These are phyloP conservation scores for Flammula alnicola DNA, from an alignment of 1,284 basidiomycete genomes.

Conservation along the genomic window DNA sequence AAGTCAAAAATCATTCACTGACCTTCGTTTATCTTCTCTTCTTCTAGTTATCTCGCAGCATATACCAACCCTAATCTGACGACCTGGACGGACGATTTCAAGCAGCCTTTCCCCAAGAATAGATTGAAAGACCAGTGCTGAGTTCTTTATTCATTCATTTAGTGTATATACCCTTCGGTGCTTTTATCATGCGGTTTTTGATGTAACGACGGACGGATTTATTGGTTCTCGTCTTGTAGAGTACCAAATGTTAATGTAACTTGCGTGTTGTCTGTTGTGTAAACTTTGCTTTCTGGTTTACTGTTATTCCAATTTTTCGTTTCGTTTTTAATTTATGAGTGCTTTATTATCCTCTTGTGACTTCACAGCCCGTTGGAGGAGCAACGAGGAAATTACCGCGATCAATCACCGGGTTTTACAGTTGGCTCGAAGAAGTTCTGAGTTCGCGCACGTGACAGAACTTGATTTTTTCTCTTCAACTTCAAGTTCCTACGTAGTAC, in stretches of 20 bases:
- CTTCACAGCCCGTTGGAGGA: too few species aligned
- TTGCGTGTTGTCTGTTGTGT: not conserved
- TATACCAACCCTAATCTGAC: constrained; percentile 56
- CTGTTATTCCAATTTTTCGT: not conserved
- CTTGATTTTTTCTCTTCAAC: too few species aligned
- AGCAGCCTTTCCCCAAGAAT: constrained; percentile 38
- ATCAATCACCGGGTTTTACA: too few species aligned
- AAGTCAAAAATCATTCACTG: too few species aligned
- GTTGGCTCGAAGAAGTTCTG: too few species aligned
- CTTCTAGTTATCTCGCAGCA: constrained; percentile 45
- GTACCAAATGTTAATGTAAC: not conserved
- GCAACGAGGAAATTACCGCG: too few species aligned
- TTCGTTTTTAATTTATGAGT: not conserved
- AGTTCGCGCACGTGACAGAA: too few species aligned
- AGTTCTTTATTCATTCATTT: not conserved
- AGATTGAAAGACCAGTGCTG: constrained; percentile 24
- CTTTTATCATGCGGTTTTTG: not conserved
- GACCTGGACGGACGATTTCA: constrained; percentile 42
- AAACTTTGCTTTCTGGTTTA: not conserved
- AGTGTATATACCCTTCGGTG: constrained; percentile 3
- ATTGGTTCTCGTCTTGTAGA: not conserved
- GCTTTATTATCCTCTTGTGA: not conserved
- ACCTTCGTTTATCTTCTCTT: not conserved
- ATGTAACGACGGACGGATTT: too few species aligned
- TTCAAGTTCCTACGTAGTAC: too few species aligned